Percentiles rank a stretch among this genome's conserved stretches.
Evolutionary conservation across 768 basidiomycete species (phyloP).

Genomic region (Candolleomyces eurysporus): DNA sequence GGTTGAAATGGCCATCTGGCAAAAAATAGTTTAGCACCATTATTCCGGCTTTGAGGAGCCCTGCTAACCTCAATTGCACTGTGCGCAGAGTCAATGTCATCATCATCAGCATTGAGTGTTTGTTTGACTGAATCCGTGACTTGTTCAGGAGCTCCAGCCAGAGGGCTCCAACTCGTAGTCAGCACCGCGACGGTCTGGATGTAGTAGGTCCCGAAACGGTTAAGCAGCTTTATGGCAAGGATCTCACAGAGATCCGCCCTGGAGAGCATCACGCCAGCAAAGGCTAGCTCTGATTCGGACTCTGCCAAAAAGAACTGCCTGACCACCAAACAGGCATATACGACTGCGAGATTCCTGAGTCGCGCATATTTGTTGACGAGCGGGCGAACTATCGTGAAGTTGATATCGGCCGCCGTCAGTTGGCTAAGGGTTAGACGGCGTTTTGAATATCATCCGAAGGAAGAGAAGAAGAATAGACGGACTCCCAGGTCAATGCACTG

Average conservation of each 20-base stretch:
- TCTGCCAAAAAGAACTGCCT: constrained; percentile 75
- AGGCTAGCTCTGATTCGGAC: constrained; percentile 70
- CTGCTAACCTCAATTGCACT: constrained; percentile 80
- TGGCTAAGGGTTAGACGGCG: constrained; percentile 44
- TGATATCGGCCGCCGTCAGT: constrained; percentile 79
- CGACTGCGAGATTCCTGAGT: constrained; percentile 69
- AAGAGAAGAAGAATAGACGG: constrained; percentile 26
- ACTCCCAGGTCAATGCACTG: constrained; percentile 80
- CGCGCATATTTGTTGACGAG: constrained; percentile 76
- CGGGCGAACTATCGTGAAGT: constrained; percentile 76
- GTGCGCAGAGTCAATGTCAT: constrained; percentile 65
- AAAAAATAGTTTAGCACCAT: neutral
- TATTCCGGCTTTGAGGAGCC: neutral
- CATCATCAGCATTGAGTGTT: constrained; percentile 51
- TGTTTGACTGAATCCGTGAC: constrained; percentile 67
- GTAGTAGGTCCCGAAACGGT: constrained; percentile 67
- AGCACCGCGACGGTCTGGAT: constrained; percentile 78
- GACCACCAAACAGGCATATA: constrained; percentile 77
- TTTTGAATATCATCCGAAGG: too few relatives aligned
- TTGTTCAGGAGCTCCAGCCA: constrained; percentile 69
- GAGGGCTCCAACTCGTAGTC: constrained; percentile 81
- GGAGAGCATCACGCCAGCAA: constrained; percentile 65
- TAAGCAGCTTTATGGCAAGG: constrained; percentile 83
- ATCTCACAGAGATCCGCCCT: constrained; percentile 83
- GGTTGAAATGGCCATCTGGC: constrained; percentile 85